Percentiles rank a stretch among this genome's conserved stretches.
phyloP scores from a whole-genome alignment of 148 eudicot species.

The Polygonum aviculare region DNA sequence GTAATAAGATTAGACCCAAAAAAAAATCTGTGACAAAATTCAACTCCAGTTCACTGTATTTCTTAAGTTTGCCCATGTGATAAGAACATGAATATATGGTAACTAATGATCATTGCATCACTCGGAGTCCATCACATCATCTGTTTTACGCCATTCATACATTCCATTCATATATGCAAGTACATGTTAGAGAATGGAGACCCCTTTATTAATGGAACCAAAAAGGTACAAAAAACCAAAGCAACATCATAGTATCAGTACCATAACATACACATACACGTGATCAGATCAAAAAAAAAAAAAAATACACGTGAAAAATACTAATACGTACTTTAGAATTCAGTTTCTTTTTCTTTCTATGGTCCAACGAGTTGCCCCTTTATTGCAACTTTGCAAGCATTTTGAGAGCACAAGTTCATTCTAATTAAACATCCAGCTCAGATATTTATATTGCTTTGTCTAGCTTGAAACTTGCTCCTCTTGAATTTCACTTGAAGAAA shows the following conservation, averaged over 20 bases:
- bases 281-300: too few species aligned
- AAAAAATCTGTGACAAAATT: background rate
- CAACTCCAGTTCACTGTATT: background rate
- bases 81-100: too few species aligned
- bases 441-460: background rate
- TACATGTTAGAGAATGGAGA: background rate
- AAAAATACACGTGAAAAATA: background rate
- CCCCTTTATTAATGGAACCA: background rate
- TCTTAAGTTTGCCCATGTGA: too few species aligned
- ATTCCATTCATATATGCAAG: too few species aligned
- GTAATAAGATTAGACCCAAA: too few species aligned
- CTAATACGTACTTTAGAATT: background rate
- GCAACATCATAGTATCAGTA: background rate
- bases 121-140: too few species aligned
- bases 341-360: background rate
- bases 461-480: constrained; percentile 21
- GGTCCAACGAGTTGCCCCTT: too few species aligned
- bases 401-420: too few species aligned
- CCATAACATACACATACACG: background rate
- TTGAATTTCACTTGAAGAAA: constrained; percentile 43
- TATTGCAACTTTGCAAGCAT: too few species aligned
- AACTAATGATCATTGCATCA: too few species aligned
- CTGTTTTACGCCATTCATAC: too few species aligned
- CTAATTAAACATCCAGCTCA: background rate
- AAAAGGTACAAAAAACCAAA: background rate